A percentile compares a stretch with the other conserved stretches of the same genome.
Conservation (phyloP, 1,284 basidiomycete genomes). For the Ganoderma sinense region DNA sequence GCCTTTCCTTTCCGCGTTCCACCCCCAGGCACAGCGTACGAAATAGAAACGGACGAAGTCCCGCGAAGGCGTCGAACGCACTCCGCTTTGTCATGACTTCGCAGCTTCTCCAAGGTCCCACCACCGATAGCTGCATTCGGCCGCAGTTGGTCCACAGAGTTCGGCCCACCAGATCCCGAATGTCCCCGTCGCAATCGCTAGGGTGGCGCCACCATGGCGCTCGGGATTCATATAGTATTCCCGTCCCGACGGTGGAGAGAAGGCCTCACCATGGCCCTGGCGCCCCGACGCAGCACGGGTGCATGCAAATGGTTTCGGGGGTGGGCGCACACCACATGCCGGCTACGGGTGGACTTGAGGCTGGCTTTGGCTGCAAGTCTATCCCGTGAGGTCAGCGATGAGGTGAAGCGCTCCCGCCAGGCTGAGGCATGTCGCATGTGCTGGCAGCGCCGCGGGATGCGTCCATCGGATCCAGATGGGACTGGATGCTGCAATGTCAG, state of each 20-base stretch:
- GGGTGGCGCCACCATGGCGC: background rate
- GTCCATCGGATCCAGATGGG: background rate
- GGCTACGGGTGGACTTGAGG: background rate
- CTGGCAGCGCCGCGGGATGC: conserved; percentile 1
- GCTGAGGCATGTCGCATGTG: background rate
- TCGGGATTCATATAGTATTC: background rate
- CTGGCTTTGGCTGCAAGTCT: background rate
- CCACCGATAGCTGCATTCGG: background rate
- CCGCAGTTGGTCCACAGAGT: background rate
- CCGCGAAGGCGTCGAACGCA: background rate
- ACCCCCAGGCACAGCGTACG: background rate
- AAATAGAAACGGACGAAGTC: background rate
- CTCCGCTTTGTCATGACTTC: background rate
- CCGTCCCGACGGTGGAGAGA: conserved; percentile 2
- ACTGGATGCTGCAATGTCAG: background rate
- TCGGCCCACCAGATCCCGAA: background rate
- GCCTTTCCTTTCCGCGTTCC: background rate
- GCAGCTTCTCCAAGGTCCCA: background rate
- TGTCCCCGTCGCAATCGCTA: background rate
- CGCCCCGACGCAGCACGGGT: conserved; percentile 4
- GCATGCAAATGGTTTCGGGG: background rate
- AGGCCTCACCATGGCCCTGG: background rate
- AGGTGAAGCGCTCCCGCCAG: background rate
- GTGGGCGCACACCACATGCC: background rate
- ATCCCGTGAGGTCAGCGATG: background rate